A percentile compares a stretch with the other conserved stretches of the same genome.
Evolutionary conservation across 768 basidiomycete species (phyloP).

Genomic region (Leccinum imitatum): DNA sequence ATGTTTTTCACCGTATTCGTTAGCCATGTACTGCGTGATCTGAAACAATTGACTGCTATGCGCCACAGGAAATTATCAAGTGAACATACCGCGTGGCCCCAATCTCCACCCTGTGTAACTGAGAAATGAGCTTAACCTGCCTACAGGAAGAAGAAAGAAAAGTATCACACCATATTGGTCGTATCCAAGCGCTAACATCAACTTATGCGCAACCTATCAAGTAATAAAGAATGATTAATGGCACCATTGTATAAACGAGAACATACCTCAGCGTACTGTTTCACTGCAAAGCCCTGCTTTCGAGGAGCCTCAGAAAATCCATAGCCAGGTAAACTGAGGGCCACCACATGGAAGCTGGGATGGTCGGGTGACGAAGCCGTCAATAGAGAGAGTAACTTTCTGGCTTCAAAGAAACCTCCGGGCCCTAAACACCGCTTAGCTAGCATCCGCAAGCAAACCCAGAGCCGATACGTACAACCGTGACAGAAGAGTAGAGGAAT

Average conservation of each 20-base stretch:
- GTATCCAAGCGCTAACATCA: slow-evolving; percentile 51
- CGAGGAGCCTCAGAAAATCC: slow-evolving; percentile 60
- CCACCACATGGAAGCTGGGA: slow-evolving; percentile 65
- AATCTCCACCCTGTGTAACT: slow-evolving; percentile 54
- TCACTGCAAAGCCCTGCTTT: slow-evolving; percentile 47
- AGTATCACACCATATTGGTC: slow-evolving; percentile 43
- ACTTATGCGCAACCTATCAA: slow-evolving; percentile 38
- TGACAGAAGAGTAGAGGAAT: slow-evolving; percentile 63
- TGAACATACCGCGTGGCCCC: slow-evolving; percentile 38
- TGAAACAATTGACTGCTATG: slow-evolving; percentile 11
- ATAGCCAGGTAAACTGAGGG: slow-evolving; percentile 56
- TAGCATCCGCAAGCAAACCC: not conserved
- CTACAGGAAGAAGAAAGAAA: not conserved
- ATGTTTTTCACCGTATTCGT: slow-evolving; percentile 39
- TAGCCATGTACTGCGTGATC: slow-evolving; percentile 37
- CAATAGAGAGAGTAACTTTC: slow-evolving; percentile 57
- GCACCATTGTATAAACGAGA: not conserved
- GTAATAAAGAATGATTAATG: no score
- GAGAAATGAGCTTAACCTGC: not conserved
- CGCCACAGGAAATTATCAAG: not conserved
- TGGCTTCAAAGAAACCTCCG: slow-evolving; percentile 48
- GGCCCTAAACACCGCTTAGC: slow-evolving; percentile 42
- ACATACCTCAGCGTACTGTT: slow-evolving; percentile 56
- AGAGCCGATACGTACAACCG: slow-evolving; percentile 42
- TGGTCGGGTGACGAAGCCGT: slow-evolving; percentile 38